Conservation (phyloP, 2,329 filamentous ascomycete genomes). For the Grosmannia penicillata region DNA sequence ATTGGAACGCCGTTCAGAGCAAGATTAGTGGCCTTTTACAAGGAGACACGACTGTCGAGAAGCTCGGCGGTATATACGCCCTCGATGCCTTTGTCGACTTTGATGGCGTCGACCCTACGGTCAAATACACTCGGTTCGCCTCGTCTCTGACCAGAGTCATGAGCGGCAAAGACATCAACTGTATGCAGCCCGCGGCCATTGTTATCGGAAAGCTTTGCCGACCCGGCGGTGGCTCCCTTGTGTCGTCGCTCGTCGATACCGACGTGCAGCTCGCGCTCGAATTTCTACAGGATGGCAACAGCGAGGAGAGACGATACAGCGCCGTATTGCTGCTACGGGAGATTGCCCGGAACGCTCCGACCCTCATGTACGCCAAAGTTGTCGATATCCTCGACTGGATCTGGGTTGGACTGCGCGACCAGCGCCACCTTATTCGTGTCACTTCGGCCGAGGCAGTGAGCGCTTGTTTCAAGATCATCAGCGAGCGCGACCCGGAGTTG, state of each 20-base stretch:
- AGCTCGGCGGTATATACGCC: constrained; percentile 81
- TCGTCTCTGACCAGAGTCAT: constrained; percentile 79
- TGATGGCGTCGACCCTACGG: constrained; percentile 81
- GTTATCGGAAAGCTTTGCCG: constrained; percentile 82
- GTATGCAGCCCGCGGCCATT: constrained; percentile 80
- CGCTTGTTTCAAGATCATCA: constrained; percentile 90
- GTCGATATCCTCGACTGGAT: constrained; percentile 92
- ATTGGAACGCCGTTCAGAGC: constrained; percentile 42
- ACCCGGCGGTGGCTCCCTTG: constrained; percentile 84
- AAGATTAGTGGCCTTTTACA: constrained; percentile 55
- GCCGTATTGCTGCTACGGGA: constrained; percentile 85
- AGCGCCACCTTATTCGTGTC: constrained; percentile 78
- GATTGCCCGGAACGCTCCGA: constrained; percentile 82
- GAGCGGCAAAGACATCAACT: constrained; percentile 77
- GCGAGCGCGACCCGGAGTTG: constrained; percentile 78
- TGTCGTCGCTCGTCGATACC: constrained; percentile 89
- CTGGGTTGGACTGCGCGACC: constrained; percentile 85
- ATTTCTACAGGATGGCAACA: constrained; percentile 88
- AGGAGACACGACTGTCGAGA: constrained; percentile 73
- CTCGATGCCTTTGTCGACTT: constrained; percentile 91
- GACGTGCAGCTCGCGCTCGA: constrained; percentile 94
- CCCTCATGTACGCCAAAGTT: constrained; percentile 89
- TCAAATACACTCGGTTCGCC: constrained; percentile 89
- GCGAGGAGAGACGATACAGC: constrained; percentile 86
- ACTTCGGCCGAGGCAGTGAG: constrained; percentile 88